These are phyloP conservation scores for Hymenoscyphus occultus DNA, from an alignment of 2,329 filamentous ascomycete genomes.

Conservation along the genomic window DNA sequence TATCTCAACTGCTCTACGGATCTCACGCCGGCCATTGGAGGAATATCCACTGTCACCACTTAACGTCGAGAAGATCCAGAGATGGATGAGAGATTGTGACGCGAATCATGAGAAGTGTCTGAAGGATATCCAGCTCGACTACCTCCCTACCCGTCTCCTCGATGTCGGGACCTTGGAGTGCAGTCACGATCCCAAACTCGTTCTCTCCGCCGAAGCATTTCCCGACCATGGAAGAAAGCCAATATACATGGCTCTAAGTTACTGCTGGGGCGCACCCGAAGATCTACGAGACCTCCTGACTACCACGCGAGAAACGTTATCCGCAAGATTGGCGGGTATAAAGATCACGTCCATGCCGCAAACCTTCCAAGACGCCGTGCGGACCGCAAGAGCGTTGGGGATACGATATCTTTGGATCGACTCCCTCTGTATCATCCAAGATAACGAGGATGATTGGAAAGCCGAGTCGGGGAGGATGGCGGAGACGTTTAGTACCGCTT, in stretches of 20 bases:
- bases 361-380: slow-evolving; percentile 17
- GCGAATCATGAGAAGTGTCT: slow-evolving; percentile 8
- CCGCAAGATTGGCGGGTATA: slow-evolving; percentile 2
- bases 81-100: slow-evolving; percentile 16
- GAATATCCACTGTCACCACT: slow-evolving; percentile 6
- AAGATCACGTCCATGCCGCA: slow-evolving; percentile 17
- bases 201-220: not conserved
- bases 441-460: slow-evolving; percentile 33
- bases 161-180: slow-evolving; percentile 6
- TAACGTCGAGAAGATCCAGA: slow-evolving; percentile 13
- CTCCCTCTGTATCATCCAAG: slow-evolving; percentile 37
- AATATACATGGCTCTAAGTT: slow-evolving; percentile 17
- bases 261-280: slow-evolving; percentile 18
- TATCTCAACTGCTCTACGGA: slow-evolving; percentile 7
- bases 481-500: slow-evolving; percentile 24
- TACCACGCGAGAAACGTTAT: slow-evolving; percentile 16
- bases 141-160: slow-evolving; percentile 15
- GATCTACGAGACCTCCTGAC: slow-evolving; percentile 15
- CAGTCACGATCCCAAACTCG: not conserved
- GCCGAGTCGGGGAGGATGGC: slow-evolving; percentile 32
- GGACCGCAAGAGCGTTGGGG: slow-evolving; percentile 24
- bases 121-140: not conserved
- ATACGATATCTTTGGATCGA: slow-evolving; percentile 38
- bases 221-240: not conserved
- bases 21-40: slow-evolving; percentile 14